Percentiles rank a stretch among this genome's conserved stretches.
These are phyloP conservation scores for Jackrogersella multiformis DNA, from an alignment of 495 filamentous ascomycete genomes.

Conservation along the genomic window DNA sequence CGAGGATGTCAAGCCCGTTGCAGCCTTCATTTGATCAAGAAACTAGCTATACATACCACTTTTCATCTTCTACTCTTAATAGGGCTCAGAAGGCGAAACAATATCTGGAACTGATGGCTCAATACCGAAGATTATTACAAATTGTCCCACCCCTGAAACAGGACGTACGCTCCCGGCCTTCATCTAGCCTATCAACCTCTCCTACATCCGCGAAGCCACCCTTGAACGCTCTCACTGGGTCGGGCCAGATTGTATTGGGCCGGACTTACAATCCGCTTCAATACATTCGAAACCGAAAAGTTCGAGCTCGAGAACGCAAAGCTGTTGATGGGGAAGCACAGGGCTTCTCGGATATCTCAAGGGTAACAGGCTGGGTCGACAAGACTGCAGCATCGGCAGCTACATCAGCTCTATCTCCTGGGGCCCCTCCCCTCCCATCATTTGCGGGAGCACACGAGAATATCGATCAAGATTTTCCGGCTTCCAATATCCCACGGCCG, in stretches of 20 bases:
- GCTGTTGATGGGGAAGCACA: constrained; percentile 74
- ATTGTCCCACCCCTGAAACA: constrained; percentile 76
- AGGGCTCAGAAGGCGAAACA: constrained; percentile 81
- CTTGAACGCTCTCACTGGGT: constrained; percentile 20
- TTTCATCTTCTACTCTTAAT: constrained; percentile 79
- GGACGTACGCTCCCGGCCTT: constrained; percentile 34
- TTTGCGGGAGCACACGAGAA: constrained; percentile 57
- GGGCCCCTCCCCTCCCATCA: constrained; percentile 57
- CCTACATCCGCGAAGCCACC: constrained; percentile 37
- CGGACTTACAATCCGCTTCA: constrained; percentile 88
- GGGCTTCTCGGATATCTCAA: constrained; percentile 76
- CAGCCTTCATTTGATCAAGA: constrained; percentile 56
- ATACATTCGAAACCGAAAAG: constrained; percentile 82
- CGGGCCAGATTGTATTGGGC: constrained; percentile 50
- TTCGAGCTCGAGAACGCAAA: constrained; percentile 76
- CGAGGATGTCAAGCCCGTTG: constrained; percentile 53
- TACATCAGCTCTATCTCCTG: constrained; percentile 36
- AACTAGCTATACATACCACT: constrained; percentile 63
- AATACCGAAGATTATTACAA: constrained; percentile 81
- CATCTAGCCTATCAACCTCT: constrained; percentile 44
- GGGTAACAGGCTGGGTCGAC: constrained; percentile 79
- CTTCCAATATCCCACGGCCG: constrained; percentile 46
- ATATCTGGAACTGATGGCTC: constrained; percentile 79
- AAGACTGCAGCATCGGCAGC: constrained; percentile 64
- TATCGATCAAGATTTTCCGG: constrained; percentile 46